Base-by-base conservation (phyloP, 495 filamentous ascomycete species). In the Apiosordaria backusii region DNA sequence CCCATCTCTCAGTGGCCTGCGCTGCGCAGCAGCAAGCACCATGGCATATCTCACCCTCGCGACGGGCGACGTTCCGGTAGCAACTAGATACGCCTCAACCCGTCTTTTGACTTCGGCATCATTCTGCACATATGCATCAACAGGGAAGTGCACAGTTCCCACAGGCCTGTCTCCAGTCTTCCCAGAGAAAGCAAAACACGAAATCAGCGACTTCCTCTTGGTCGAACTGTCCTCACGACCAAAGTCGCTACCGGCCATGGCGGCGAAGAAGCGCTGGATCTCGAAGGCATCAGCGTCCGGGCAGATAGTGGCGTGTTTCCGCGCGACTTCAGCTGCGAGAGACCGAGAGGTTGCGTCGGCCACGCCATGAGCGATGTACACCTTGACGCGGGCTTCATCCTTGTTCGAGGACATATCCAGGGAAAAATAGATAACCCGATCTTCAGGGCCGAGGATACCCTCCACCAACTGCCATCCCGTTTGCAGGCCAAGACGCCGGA, bases 271-370 rank as follows among this genome's bases (percentile, higher is more conserved):
- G 13, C 67, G 67, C 45, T 69, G 67, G 57, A 69, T 66, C 50
- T 69, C 67, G 55, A 63, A 69, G 9, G 64, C 19, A 54, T 69
- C 64, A 22, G 67, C 67, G 64, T 69, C 55, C 5, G 67, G 67
- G 40, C 67, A 67, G 54, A 64, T 57, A 19, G 22, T 19, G 22
- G 52, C 64, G 26, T 69, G 67, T 52, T 63, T 69, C 29, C 50
- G 45, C 40, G 67, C 67, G 21, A 69, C 62, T 10, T 57, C 29
- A n/a, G 64, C 61, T 18, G 64, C 64, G 40, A 54, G 5, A 3
- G 64, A 29, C 24, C 45, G 50, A 13, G 62, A 64, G 3, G 62
- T 64, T 0, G 62, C 62, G 23, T 64, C 61, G 23, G 9, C 62
- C 18, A 50, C 54, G 19, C 64, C 67, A 54, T 67, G 67, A 2